Evolutionary conservation across 768 basidiomycete species (phyloP).

Genomic region (Suillus sp.): DNA sequence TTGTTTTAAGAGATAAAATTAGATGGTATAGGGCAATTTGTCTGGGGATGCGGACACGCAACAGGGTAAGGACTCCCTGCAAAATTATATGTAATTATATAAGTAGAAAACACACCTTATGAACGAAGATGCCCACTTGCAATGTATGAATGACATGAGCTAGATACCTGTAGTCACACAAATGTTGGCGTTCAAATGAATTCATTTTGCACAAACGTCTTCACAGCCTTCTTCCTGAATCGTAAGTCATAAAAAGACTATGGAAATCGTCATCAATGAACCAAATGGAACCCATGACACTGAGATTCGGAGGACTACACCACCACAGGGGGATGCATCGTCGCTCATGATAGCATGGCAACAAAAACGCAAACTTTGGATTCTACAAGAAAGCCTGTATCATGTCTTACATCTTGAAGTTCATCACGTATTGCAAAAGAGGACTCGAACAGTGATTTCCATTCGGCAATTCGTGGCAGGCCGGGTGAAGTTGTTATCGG

Average conservation of each 20-base stretch:
- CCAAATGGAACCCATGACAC: neutral
- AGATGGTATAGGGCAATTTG: neutral
- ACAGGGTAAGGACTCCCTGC: neutral
- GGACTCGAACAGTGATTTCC: too few species aligned
- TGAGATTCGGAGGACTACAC: neutral
- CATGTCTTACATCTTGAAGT: neutral
- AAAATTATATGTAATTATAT: neutral
- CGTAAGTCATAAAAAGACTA: too few species aligned
- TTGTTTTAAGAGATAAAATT: neutral
- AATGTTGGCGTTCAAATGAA: too few species aligned
- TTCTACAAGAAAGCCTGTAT: too few species aligned
- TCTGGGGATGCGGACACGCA: neutral
- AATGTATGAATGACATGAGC: neutral
- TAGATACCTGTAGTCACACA: neutral
- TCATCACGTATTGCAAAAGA: too few species aligned
- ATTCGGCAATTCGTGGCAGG: too few species aligned
- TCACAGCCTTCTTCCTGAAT: too few species aligned
- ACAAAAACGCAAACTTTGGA: too few species aligned
- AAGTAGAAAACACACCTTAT: neutral
- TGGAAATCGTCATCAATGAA: too few species aligned
- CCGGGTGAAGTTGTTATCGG: too few species aligned
- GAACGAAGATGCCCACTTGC: neutral
- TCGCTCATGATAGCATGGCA: neutral
- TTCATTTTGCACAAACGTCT: too few species aligned
- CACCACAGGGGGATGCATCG: neutral